Percentiles rank a stretch among this genome's conserved stretches.
phyloP scores from a whole-genome alignment of 78 protist species.

The Dictyostelium intermedium region DNA sequence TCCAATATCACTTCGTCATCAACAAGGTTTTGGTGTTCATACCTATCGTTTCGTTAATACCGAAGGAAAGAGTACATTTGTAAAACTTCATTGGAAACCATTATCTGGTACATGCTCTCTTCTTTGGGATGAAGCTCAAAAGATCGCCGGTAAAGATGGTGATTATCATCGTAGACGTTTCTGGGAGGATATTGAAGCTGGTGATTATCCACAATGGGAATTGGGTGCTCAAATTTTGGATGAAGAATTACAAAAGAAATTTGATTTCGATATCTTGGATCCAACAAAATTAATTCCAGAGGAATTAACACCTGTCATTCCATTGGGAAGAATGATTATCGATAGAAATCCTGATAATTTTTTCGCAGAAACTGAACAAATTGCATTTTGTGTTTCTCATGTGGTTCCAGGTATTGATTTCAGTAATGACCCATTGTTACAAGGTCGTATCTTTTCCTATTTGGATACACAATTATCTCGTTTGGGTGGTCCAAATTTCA shows the following conservation, averaged over 20 bases:
- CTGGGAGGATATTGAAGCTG: slow-evolving; percentile 66
- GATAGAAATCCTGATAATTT: slow-evolving; percentile 86
- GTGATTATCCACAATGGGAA: slow-evolving; percentile 71
- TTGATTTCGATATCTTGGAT: slow-evolving; percentile 79
- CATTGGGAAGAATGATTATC: slow-evolving; percentile 75
- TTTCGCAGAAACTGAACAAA: slow-evolving; percentile 81
- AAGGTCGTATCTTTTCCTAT: slow-evolving; percentile 68
- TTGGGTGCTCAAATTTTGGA: slow-evolving; percentile 60
- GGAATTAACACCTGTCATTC: slow-evolving; percentile 37
- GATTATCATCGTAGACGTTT: slow-evolving; percentile 29
- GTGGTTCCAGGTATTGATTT: slow-evolving; percentile 79
- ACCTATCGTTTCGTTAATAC: slow-evolving; percentile 56
- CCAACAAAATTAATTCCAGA: slow-evolving; percentile 77
- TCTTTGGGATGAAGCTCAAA: slow-evolving; percentile 57
- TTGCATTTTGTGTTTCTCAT: slow-evolving; percentile 80
- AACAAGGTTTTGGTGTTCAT: slow-evolving; percentile 81
- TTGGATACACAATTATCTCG: slow-evolving; percentile 70
- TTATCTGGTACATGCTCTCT: slow-evolving; percentile 40
- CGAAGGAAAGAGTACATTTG: slow-evolving; percentile 41
- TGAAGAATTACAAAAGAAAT: slow-evolving; percentile 9
- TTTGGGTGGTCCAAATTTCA: slow-evolving; percentile 64
- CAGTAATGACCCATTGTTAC: slow-evolving; percentile 56
- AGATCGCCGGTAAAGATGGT: slow-evolving; percentile 29
- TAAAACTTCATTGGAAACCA: slow-evolving; percentile 78
- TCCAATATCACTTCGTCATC: slow-evolving; percentile 37